phyloP scores from a whole-genome alignment of 257 asterid species.

The Misopates orontium region DNA sequence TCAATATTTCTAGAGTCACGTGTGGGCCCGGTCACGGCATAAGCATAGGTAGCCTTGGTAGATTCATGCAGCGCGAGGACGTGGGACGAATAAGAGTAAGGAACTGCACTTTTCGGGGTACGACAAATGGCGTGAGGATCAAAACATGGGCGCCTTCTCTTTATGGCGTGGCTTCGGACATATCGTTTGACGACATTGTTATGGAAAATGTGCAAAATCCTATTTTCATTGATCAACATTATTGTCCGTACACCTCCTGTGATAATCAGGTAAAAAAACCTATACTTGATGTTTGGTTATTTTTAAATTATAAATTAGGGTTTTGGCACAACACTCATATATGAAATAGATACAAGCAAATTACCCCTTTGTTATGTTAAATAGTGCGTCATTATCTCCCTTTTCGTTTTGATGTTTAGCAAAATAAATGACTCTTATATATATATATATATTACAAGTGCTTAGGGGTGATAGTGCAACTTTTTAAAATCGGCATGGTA shows the following conservation, averaged over 20 bases:
- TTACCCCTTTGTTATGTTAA: no score
- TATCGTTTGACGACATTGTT: conserved; percentile 41
- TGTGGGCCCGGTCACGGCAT: conserved; percentile 97
- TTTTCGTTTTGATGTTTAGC: no score
- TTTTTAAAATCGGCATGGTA: no score
- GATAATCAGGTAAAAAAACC: neutral
- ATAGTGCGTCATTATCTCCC: no score
- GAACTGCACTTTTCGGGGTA: conserved; percentile 48
- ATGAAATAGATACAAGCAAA: no score
- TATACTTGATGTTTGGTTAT: no score
- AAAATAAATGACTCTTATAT: no score
- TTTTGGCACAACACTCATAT: no score
- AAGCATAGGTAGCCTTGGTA: conserved; percentile 74
- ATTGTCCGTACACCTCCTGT: conserved; percentile 45
- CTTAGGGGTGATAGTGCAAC: no score
- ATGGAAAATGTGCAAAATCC: conserved; percentile 58
- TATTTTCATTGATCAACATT: conserved; percentile 66
- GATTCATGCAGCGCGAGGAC: conserved; percentile 30
- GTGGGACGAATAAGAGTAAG: conserved; percentile 44
- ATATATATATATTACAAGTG: no score
- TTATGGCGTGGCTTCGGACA: conserved; percentile 46
- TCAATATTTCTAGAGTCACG: conserved; percentile 40
- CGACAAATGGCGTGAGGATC: conserved; percentile 73
- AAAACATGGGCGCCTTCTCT: conserved; percentile 76
- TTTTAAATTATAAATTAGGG: no score